A percentile compares a stretch with the other conserved stretches of the same genome.
phyloP scores from a whole-genome alignment of 108 stramenopile species.

The Hondaea fermentalgiana region DNA sequence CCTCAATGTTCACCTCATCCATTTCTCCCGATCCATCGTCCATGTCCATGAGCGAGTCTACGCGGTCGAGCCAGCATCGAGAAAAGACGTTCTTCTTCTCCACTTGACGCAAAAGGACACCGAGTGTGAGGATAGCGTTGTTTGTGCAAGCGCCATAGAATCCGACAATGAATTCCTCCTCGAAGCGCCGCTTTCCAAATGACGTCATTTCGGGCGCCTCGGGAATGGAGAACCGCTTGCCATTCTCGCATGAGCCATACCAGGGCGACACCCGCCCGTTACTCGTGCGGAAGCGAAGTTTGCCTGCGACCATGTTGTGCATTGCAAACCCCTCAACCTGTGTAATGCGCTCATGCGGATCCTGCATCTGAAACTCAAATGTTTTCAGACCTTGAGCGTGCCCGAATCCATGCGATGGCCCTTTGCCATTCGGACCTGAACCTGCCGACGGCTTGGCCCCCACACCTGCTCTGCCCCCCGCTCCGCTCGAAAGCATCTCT shows the following conservation, averaged over 20 bases:
- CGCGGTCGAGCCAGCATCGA: neutral
- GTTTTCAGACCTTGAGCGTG: neutral
- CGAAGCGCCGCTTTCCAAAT: neutral
- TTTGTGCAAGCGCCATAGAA: neutral
- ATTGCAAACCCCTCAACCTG: neutral
- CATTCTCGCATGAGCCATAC: neutral
- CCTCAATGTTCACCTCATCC: neutral
- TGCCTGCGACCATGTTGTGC: neutral
- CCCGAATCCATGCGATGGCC: neutral
- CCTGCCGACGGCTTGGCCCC: neutral
- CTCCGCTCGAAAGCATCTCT: neutral
- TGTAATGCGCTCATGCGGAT: neutral
- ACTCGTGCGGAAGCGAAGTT: neutral
- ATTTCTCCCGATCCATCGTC: neutral
- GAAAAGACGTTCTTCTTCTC: conserved; percentile 13
- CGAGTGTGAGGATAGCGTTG: neutral
- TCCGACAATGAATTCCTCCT: neutral
- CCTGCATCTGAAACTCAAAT: neutral
- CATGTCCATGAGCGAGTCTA: neutral
- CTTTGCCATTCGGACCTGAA: neutral
- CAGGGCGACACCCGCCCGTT: neutral
- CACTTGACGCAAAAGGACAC: neutral
- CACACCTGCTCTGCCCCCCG: neutral
- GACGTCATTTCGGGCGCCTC: neutral
- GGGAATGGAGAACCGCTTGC: neutral